A percentile compares a stretch with the other conserved stretches of the same genome.
Conservation (phyloP, 192 early-diverging fungal genomes). For the Mortierella antarctica region DNA sequence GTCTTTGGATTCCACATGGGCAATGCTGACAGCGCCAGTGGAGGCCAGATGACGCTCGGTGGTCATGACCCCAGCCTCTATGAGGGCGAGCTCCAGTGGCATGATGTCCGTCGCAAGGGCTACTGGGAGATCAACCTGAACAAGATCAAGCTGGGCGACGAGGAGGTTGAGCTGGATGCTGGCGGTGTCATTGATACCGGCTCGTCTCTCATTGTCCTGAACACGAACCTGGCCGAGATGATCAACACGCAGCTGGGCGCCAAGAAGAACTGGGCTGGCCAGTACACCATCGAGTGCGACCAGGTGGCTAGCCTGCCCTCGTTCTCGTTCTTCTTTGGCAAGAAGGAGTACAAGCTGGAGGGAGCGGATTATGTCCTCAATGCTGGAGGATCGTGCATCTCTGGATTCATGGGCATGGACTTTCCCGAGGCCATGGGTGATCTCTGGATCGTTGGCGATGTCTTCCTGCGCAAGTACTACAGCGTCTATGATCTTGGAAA, state of each 20-base stretch:
- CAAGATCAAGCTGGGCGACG: constrained; percentile 82
- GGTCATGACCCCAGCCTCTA: constrained; percentile 91
- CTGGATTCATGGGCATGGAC: constrained; percentile 94
- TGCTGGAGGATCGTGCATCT: constrained; percentile 77
- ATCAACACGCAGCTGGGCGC: constrained; percentile 94
- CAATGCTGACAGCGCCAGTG: constrained; percentile 72
- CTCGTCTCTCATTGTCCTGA: constrained; percentile 85
- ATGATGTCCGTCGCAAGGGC: constrained; percentile 88
- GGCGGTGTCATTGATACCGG: constrained; percentile 96
- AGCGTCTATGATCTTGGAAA: constrained; percentile 79
- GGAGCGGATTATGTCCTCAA: constrained; percentile 66
- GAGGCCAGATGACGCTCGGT: constrained; percentile 94
- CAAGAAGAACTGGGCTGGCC: constrained; percentile 92
- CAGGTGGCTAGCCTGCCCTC: constrained; percentile 74
- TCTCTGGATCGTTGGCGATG: constrained; percentile 89
- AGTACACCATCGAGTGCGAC: constrained; percentile 88
- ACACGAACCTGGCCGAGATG: constrained; percentile 82
- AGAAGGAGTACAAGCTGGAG: constrained; percentile 73
- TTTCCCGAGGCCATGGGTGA: constrained; percentile 81
- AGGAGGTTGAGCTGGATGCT: constrained; percentile 71
- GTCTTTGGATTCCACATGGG: constrained; percentile 92
- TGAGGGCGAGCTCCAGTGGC: constrained; percentile 80
- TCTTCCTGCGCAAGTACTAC: constrained; percentile 86
- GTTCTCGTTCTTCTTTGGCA: constrained; percentile 83
- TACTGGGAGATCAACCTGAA: constrained; percentile 98